Conservation (phyloP, 1,139 yeast genomes). For the Trichomonascaceae sp. region DNA sequence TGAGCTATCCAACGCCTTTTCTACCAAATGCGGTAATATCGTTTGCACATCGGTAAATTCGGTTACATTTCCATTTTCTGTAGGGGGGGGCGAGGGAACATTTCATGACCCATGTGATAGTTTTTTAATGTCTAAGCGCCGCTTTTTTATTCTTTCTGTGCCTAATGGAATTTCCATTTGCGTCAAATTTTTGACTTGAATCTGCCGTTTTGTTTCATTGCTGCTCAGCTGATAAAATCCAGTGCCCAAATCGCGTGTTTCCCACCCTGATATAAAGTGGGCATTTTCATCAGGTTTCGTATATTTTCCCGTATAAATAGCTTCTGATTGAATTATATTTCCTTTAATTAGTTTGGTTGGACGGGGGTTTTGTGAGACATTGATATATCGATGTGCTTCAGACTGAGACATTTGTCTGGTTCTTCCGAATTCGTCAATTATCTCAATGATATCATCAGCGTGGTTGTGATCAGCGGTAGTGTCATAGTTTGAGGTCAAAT, state of each 20-base stretch:
- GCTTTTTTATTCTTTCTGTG: neutral
- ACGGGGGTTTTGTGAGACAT: slow-evolving; percentile 9
- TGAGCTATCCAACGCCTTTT: neutral
- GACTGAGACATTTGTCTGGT: slow-evolving; percentile 20
- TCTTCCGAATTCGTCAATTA: slow-evolving; percentile 32
- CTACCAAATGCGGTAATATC: neutral
- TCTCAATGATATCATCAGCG: slow-evolving; percentile 23
- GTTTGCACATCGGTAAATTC: neutral
- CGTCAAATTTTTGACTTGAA: slow-evolving; percentile 25
- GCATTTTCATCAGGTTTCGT: slow-evolving; percentile 7
- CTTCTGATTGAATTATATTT: slow-evolving; percentile 26
- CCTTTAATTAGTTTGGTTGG: slow-evolving; percentile 24
- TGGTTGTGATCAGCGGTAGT: neutral
- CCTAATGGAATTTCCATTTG: neutral
- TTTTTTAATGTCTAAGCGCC: neutral
- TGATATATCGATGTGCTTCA: neutral
- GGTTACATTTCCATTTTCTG: neutral
- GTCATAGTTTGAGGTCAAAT: slow-evolving; percentile 3
- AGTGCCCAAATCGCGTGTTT: slow-evolving; percentile 28
- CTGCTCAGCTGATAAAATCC: slow-evolving; percentile 30
- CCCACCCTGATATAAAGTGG: slow-evolving; percentile 30
- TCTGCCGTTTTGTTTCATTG: slow-evolving; percentile 19
- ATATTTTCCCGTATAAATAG: slow-evolving; percentile 17
- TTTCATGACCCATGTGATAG: neutral
- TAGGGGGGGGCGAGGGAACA: too few relatives aligned